Conservation (phyloP, 73 alveolate genomes). For the Halteria grandinella region DNA sequence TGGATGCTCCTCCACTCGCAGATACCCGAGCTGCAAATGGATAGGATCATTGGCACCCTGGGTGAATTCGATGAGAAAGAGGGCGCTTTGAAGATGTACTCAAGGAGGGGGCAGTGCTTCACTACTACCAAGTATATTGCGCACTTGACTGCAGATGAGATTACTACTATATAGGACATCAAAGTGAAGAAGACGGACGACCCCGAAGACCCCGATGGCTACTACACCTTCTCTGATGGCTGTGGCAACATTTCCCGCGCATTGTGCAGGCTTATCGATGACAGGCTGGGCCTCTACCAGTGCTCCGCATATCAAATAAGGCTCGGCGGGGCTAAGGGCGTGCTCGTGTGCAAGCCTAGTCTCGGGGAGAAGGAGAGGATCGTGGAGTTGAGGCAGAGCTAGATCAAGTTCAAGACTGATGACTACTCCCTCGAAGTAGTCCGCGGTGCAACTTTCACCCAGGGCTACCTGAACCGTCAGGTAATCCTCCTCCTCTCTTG, state of each 20-base stretch:
- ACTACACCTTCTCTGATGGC: no score
- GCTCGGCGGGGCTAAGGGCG: conserved; percentile 60
- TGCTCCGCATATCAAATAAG: conserved; percentile 54
- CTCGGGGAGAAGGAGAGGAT: not conserved
- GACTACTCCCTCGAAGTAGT: conserved; percentile 64
- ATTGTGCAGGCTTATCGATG: not conserved
- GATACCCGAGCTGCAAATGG: no score
- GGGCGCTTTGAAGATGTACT: conserved; percentile 57
- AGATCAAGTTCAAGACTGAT: conserved; percentile 62
- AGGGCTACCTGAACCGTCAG: conserved; percentile 76
- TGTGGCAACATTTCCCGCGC: conserved; percentile 49
- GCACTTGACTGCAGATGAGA: not conserved
- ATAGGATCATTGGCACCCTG: no score
- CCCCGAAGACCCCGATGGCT: not conserved
- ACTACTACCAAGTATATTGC: conserved; percentile 49
- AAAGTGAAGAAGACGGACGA: not conserved
- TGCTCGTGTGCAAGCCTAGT: not conserved
- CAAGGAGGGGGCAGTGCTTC: conserved; percentile 66
- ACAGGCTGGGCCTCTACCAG: no score
- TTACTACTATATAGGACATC: not conserved
- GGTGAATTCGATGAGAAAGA: no score
- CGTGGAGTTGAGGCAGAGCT: conserved; percentile 43
- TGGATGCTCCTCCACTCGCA: no score
- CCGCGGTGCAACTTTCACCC: conserved; percentile 68
- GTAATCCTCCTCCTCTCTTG: conserved; percentile 66